Evolutionary conservation across 148 eudicot species (phyloP).

Genomic region (Drosera capensis): DNA sequence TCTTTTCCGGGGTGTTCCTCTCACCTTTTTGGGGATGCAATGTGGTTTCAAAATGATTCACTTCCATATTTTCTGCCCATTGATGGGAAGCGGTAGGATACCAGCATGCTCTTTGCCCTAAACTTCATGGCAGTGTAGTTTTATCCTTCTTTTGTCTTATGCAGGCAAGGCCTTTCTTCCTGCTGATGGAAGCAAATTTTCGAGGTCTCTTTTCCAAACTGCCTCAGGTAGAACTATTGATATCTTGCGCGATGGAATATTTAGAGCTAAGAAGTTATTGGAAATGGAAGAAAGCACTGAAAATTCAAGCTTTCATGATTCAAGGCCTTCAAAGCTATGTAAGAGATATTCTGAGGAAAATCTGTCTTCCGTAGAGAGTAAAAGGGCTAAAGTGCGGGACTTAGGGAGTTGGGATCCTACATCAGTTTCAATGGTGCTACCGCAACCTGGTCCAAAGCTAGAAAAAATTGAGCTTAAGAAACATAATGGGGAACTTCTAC

Average conservation of each 20-base stretch:
- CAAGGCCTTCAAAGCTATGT: constrained; percentile 13
- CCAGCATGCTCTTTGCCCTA: too few species aligned
- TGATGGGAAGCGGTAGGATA: too few species aligned
- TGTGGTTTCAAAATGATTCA: too few species aligned
- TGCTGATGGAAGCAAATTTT: constrained; percentile 11
- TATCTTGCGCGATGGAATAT: constrained; percentile 55
- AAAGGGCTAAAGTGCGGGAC: constrained; percentile 1
- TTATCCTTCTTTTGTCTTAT: too few species aligned
- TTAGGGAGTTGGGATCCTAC: constrained; percentile 13
- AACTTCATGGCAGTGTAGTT: too few species aligned
- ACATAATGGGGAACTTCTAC: constrained; percentile 15
- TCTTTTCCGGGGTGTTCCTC: too few species aligned
- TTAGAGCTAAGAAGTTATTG: constrained; percentile 56
- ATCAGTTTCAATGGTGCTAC: constrained; percentile 9
- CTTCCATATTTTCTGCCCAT: too few species aligned
- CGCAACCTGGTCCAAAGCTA: constrained; percentile 14
- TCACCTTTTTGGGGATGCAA: too few species aligned
- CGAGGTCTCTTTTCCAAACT: constrained; percentile 72
- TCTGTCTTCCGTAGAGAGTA: constrained; percentile 8
- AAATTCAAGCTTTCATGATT: constrained; percentile 18
- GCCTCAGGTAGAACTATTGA: constrained; percentile 73
- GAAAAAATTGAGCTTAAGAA: constrained; percentile 11
- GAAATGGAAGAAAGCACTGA: constrained; percentile 32
- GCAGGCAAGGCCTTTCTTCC: constrained; percentile 21
- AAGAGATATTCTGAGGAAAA: constrained; percentile 10